These are phyloP conservation scores for Podaxis rugospora DNA, from an alignment of 768 basidiomycete species.

Conservation along the genomic window DNA sequence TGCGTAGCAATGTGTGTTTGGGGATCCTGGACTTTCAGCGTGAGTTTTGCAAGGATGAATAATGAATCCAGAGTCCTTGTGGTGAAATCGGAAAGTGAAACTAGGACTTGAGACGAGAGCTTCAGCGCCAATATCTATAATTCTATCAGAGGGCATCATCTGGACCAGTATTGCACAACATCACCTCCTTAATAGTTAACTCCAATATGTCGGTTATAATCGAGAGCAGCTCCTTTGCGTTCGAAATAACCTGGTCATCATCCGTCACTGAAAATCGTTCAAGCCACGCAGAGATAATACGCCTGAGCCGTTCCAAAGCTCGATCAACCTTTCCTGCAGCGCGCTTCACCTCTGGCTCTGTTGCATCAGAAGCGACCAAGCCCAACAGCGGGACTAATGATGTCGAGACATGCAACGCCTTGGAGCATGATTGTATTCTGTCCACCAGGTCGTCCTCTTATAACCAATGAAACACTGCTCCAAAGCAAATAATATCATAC, in stretches of 20 bases:
- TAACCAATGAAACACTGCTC: background rate
- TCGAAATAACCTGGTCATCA: background rate
- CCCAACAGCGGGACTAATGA: background rate
- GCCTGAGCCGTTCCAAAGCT: conserved; percentile 54
- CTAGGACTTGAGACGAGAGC: background rate
- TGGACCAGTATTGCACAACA: background rate
- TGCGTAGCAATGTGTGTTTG: conserved; percentile 44
- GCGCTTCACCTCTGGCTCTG: conserved; percentile 32
- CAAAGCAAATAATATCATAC: background rate
- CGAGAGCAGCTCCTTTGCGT: conserved; percentile 7
- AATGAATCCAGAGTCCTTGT: conserved; percentile 50
- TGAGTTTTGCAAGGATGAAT: conserved; percentile 48
- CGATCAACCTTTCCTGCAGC: conserved; percentile 52
- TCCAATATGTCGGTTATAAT: conserved; percentile 7
- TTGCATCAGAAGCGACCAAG: background rate
- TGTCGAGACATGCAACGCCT: background rate
- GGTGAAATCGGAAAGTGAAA: conserved; percentile 22
- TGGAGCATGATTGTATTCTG: background rate
- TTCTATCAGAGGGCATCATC: background rate
- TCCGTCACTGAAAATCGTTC: conserved; percentile 25
- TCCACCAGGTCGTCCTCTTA: background rate
- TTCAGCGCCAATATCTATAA: background rate
- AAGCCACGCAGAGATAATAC: conserved; percentile 42
- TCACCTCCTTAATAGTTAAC: background rate
- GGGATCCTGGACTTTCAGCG: conserved; percentile 34